Evolutionary conservation across 1,284 basidiomycete species (phyloP).

Genomic region (Moniliophthora roreri): DNA sequence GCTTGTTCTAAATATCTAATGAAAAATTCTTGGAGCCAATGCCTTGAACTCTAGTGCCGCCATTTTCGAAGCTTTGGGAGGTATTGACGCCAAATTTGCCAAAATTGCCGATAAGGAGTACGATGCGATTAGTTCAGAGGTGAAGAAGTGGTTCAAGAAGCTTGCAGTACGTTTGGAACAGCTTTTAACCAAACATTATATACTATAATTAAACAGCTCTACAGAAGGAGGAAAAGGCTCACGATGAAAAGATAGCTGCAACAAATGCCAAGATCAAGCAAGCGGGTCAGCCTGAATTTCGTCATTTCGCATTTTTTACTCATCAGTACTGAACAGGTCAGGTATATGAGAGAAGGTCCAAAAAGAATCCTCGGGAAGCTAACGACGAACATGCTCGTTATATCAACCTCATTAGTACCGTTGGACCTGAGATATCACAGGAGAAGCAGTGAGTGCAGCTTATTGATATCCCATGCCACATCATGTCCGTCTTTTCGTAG

Average conservation of each 20-base stretch:
- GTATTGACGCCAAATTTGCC: conserved; percentile 70
- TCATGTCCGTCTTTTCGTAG: conserved; percentile 32
- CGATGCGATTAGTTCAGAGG: conserved; percentile 58
- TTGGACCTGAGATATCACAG: conserved; percentile 76
- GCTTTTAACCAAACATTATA: conserved; percentile 1
- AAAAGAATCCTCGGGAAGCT: conserved; percentile 67
- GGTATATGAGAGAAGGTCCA: conserved; percentile 74
- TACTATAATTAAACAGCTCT: neutral
- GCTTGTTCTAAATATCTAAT: neutral
- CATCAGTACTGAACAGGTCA: conserved; percentile 44
- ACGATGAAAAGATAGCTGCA: conserved; percentile 67
- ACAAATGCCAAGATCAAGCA: conserved; percentile 77
- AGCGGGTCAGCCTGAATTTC: conserved; percentile 48
- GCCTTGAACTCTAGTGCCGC: conserved; percentile 60
- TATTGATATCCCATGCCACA: neutral
- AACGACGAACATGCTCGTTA: conserved; percentile 75
- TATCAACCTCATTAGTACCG: conserved; percentile 66
- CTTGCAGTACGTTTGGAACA: conserved; percentile 55
- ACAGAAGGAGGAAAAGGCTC: conserved; percentile 77
- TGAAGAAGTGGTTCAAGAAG: conserved; percentile 84
- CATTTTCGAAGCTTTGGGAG: conserved; percentile 67
- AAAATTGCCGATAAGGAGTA: conserved; percentile 77
- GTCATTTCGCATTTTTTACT: neutral
- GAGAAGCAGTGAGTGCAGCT: conserved; percentile 64
- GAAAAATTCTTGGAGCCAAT: conserved; percentile 46